A percentile compares a stretch with the other conserved stretches of the same genome.
These are phyloP conservation scores for Camillea tinctor DNA, from an alignment of 2,329 filamentous ascomycete species.

Conservation along the genomic window DNA sequence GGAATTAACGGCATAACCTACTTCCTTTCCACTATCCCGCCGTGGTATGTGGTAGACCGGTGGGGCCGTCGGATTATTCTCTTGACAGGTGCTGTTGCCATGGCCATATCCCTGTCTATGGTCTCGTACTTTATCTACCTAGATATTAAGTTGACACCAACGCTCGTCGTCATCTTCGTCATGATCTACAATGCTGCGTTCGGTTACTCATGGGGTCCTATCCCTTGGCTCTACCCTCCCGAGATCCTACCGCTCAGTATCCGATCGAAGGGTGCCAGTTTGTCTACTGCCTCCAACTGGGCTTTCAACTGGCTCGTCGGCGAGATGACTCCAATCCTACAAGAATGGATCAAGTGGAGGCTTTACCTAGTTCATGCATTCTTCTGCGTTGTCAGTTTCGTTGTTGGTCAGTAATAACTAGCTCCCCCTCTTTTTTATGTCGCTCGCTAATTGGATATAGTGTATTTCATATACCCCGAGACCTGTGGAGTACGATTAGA, in stretches of 20 bases:
- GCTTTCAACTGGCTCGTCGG: slow-evolving; percentile 98
- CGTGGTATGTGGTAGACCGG: slow-evolving; percentile 94
- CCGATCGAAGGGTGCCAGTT: slow-evolving; percentile 91
- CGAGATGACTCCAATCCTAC: slow-evolving; percentile 88
- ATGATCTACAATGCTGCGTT: slow-evolving; percentile 99
- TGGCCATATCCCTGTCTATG: slow-evolving; percentile 81
- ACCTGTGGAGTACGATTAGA: slow-evolving; percentile 93
- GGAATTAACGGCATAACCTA: slow-evolving; percentile 93
- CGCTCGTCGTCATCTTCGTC: slow-evolving; percentile 86
- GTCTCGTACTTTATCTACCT: slow-evolving; percentile 97
- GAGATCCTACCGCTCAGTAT: slow-evolving; percentile 97
- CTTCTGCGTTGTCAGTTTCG: slow-evolving; percentile 92
- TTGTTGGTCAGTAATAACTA: slow-evolving; percentile 71
- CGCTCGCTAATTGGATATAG: slow-evolving; percentile 46
- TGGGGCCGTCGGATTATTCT: slow-evolving; percentile 89
- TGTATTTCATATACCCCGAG: slow-evolving; percentile 97
- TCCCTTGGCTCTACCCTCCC: slow-evolving; percentile 98
- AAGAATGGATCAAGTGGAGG: slow-evolving; percentile 90
- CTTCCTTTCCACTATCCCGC: slow-evolving; percentile 85
- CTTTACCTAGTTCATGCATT: slow-evolving; percentile 95
- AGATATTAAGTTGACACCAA: slow-evolving; percentile 74
- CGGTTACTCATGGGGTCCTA: slow-evolving; percentile 92
- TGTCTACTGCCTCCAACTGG: slow-evolving; percentile 97
- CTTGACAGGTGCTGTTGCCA: slow-evolving; percentile 82
- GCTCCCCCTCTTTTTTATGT: too few relatives aligned